Evolutionary conservation across 495 filamentous ascomycete genomes (phyloP), one percentile per base, ranked within the genome.

Genomic region (Podospora anserina): DNA sequence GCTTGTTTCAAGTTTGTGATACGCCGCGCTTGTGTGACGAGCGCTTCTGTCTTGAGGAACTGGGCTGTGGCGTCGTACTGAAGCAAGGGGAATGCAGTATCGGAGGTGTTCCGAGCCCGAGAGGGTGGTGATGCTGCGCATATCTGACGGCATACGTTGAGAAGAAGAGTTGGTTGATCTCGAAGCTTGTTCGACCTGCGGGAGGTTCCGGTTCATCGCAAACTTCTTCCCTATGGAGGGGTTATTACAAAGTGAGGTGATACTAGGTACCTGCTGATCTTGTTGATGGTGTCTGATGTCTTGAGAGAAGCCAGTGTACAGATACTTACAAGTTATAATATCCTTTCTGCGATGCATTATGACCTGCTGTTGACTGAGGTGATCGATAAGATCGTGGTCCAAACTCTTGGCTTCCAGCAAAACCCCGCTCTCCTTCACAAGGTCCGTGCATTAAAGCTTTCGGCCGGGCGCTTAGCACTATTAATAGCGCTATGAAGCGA

Each of bases 1-100:
- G 61, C n/a, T 32, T 63, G 61, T 63, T 63, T 63, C 61, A 63
- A 6, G 32, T 63, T 63, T 63, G 61, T 63, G 61, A 63, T 63
- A 63, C 61, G 61, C n/a, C 30, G 30, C 30, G 32, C 23, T 58
- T 58, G 55, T 58, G 23, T 58, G n/a, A 58, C 55, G 55, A 26
- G 55, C 55, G 55, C 55, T 58, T 58, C 9, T 7, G 18, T 19
- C 23, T 58, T 5, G 0, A 58, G n/a, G n/a, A 26, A 58, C 55
- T 58, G 55, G 55, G 55, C 55, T 58, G 55, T 58, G 55, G 55
- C 55, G 55, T 58, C 23, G 55, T 26, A 23, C 55, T 58, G 55
- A 58, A 58, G 23, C 55, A 19, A 19, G 23, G 19, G 23, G n/a
- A 58, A 32, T 56, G 54, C 5, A 18, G 13, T 13, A 19, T 58